These are phyloP conservation scores for Castanea crenata DNA, from an alignment of 306 rosid species.

Conservation along the genomic window DNA sequence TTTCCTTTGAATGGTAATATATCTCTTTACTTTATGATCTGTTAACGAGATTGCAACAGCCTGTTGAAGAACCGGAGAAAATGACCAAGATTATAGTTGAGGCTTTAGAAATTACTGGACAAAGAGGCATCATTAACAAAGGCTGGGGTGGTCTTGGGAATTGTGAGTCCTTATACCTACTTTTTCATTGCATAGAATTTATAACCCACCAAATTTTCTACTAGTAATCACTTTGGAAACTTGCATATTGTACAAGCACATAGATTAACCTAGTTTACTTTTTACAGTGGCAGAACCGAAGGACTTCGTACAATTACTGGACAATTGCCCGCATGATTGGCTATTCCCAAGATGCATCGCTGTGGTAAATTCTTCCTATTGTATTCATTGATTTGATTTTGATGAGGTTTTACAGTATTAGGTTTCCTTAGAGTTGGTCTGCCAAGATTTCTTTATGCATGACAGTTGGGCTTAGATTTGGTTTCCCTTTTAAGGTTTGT, in stretches of 20 bases:
- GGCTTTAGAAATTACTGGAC: conserved; percentile 76
- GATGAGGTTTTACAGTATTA: not conserved
- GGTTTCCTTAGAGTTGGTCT: not conserved
- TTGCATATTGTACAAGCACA: conserved; percentile 25
- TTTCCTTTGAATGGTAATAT: not conserved
- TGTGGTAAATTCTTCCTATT: conserved; percentile 53
- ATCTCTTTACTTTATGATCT: not conserved
- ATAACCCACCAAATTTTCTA: not conserved
- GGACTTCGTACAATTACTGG: conserved; percentile 65
- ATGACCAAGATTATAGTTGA: conserved; percentile 71
- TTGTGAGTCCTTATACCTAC: conserved; percentile 55
- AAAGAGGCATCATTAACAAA: conserved; percentile 87
- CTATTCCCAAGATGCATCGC: conserved; percentile 76
- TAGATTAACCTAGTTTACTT: conserved; percentile 25
- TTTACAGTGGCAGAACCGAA: conserved; percentile 62
- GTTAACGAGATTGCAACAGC: conserved; percentile 43
- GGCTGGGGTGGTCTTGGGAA: conserved; percentile 98
- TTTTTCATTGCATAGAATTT: conserved; percentile 17
- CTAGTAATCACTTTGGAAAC: not conserved
- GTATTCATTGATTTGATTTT: not conserved
- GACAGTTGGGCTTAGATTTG: not conserved
- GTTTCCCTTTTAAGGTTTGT: not conserved
- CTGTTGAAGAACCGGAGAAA: conserved; percentile 69
- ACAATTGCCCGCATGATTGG: conserved; percentile 98
- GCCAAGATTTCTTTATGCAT: not conserved